Evolutionary conservation across 495 filamentous ascomycete genomes (phyloP), one percentile per base, ranked within the genome.

Genomic region (Amphirosellinia nigrospora): DNA sequence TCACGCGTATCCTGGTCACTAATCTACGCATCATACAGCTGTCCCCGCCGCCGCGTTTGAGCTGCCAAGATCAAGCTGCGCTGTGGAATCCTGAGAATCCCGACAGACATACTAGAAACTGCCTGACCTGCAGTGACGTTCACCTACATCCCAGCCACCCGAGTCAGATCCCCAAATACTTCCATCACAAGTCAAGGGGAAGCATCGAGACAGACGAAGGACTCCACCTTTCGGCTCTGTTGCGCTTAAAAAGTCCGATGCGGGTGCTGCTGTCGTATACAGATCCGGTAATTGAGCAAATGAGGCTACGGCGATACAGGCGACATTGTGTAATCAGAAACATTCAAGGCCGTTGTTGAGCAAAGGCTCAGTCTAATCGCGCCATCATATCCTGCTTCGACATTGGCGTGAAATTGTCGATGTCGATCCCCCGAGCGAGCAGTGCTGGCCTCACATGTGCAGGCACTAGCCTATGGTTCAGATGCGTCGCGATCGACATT

Each of bases 341-440:
- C 30, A 52, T 63, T 30, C 46, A 66, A 66, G 45, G 69, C 69
- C 53, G 38, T 36, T 39, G 53, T 58, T 32, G 66, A 66, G 70
- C 65, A 36, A 66, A 66, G 41, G 53, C 75, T 96, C 93, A 99
- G 83, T 99, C 96, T 81, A 99, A 86, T 79, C 94, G 93, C 52
- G 96, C 96, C 87, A 97, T 92, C 96, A 99, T 99, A 77, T 98
- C 93, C 69, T 94, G 90, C 83, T 93, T 96, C 61, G 90, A 80
- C 82, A 98, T 87, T 16, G 96, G 96, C 72, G 87, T 92, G 78
- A 99, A 94, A 78, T 94, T 95, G 79, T 98, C 92, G 78, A 97
- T 92, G 80, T 98, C 94, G 70, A 99, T 87, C 41, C 94, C 94
- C 50, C 89, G 90, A 43, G 88, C 86, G 58, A 89, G 87, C 61